These are phyloP conservation scores for Russula griseocarnosa DNA, from an alignment of 768 basidiomycete species.

Conservation along the genomic window DNA sequence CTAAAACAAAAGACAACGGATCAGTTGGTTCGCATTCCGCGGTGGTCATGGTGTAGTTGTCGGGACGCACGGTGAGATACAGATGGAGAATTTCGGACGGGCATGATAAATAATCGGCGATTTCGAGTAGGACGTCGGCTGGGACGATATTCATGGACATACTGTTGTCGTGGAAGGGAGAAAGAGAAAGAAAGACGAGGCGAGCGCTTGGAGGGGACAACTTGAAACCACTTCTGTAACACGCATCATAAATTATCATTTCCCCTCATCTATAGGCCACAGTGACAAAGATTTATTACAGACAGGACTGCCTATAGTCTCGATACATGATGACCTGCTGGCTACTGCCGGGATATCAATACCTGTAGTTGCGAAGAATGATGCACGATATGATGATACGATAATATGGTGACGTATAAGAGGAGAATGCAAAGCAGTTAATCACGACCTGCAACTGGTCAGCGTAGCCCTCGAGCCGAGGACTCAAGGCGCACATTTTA, in stretches of 20 bases:
- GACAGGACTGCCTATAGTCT: background rate
- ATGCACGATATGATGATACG: background rate
- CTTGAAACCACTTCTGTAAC: background rate
- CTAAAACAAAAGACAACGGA: constrained; percentile 35
- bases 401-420: background rate
- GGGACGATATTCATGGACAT: constrained; percentile 37
- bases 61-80: constrained; percentile 51
- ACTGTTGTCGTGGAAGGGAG: background rate
- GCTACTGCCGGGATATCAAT: constrained; percentile 14
- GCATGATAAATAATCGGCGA: constrained; percentile 51
- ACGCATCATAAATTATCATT: background rate
- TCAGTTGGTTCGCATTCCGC: background rate
- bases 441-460: constrained; percentile 75
- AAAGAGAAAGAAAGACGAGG: background rate
- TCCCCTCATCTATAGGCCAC: background rate
- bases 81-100: constrained; percentile 56
- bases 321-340: background rate
- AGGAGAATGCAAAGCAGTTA: constrained; percentile 2
- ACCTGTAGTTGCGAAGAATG: constrained; percentile 5
- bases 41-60: background rate
- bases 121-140: constrained; percentile 63
- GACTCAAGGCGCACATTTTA: constrained; percentile 72
- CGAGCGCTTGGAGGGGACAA: background rate
- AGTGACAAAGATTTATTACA: constrained; percentile 1
- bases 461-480: constrained; percentile 45